Evolutionary conservation across 306 rosid species (phyloP).

Genomic region (Inga laurina): DNA sequence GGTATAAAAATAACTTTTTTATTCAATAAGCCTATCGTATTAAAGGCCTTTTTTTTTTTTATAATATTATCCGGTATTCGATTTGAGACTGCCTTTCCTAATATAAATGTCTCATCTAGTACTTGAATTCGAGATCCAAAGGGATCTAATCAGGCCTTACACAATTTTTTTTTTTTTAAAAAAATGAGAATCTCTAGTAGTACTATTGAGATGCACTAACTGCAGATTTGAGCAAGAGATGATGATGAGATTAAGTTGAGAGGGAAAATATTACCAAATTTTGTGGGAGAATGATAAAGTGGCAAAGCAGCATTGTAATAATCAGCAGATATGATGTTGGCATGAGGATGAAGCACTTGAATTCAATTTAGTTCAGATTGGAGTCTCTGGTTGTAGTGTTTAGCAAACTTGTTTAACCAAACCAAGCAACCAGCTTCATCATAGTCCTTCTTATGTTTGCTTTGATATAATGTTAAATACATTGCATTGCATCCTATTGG

Average conservation of each 20-base stretch:
- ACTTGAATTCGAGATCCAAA: fast-evolving
- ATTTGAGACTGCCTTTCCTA: fast-evolving
- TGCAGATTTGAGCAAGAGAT: too few species aligned
- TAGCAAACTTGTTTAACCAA: slow-evolving; percentile 46
- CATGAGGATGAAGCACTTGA: slow-evolving; percentile 30
- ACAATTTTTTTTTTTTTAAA: too few species aligned
- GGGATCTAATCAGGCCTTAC: too few species aligned
- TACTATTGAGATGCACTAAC: too few species aligned
- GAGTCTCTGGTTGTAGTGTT: slow-evolving; percentile 48
- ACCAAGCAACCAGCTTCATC: slow-evolving; percentile 49
- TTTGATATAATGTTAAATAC: slow-evolving; percentile 37
- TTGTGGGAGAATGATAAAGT: slow-evolving; percentile 34
- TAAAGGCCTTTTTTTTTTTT: too few species aligned
- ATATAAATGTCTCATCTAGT: too few species aligned
- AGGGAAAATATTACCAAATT: slow-evolving; percentile 30
- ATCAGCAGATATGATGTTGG: slow-evolving; percentile 51
- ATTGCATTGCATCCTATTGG: slow-evolving; percentile 44
- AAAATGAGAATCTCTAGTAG: too few species aligned
- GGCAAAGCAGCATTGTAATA: slow-evolving; percentile 44
- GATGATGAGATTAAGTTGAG: too few species aligned
- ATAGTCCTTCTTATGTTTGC: slow-evolving; percentile 31
- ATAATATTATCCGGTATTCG: too few species aligned
- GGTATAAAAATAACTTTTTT: too few species aligned
- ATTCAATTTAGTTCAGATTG: slow-evolving; percentile 34
- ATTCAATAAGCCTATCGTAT: too few species aligned